Evolutionary conservation across 306 rosid genomes (phyloP), one percentile per base, ranked within the genome.

Genomic region (Prunus davidiana): DNA sequence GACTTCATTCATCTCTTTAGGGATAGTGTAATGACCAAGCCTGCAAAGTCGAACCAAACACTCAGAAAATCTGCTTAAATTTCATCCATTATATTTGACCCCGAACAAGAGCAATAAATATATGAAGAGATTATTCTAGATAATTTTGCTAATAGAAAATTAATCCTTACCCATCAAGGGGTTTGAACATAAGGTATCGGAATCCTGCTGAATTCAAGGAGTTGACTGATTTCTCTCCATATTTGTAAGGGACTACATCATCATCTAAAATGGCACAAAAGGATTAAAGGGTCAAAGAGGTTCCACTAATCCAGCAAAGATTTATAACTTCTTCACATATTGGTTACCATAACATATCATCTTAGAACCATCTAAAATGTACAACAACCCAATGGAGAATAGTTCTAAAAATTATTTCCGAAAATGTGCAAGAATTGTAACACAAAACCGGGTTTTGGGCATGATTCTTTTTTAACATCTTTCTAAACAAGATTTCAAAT

Each of bases 1-100:
- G 73, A 96, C 97, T 63, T 96, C 99, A 56, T 89, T 86, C 99
- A 93, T 96, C 88, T 96, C 99, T 86, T 87, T 90, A 4, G 98
- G 98, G 64, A 96, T 84, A 60, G 98, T 92, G 85, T 91, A 96
- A 72, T 96, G 99, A n/a, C 98, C 99, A 66, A 96, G 79, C 88
- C 99, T 96, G 97, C 82, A 85, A 51, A 64, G 62, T 78, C 52
- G 50, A 77, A 79, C 71, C 78, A 64, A 47, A 63, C 66, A 11
- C 15, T 80, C 34, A 81, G 52, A 24, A 32, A 68, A 3, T 6
- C 45, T 65, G 51, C 76, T 67, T 38, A 27, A 50, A 45, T 75
- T 57, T 72, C 71, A 49, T 73, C 71, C 19, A 50, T 11, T 43
- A 51, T 46, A 32, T 41, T 32, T 41, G 51, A 49, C 71, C 18